These are phyloP conservation scores for Sclerotinia spermophila DNA, from an alignment of 2,329 filamentous ascomycete genomes.

Conservation along the genomic window DNA sequence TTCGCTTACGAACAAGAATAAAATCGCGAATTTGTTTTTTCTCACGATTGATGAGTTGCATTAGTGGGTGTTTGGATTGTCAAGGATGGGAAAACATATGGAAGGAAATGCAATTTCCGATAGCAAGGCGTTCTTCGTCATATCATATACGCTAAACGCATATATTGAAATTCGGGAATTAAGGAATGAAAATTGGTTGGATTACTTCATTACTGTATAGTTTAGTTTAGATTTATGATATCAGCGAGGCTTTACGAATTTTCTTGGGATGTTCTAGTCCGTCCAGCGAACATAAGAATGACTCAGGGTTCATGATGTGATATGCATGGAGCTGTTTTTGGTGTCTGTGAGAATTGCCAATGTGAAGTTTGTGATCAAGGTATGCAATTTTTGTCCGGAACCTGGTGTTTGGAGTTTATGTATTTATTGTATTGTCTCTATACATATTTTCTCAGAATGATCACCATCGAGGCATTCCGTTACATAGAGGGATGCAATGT, in stretches of 20 bases:
- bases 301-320: background rate
- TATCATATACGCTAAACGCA: background rate
- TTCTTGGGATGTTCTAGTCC: background rate
- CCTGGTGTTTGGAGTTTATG: background rate
- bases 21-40: background rate
- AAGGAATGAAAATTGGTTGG: background rate
- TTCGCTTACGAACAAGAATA: background rate
- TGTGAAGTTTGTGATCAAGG: background rate
- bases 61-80: constrained; percentile 2
- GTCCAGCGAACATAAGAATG: background rate
- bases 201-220: background rate
- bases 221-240: background rate
- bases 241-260: background rate
- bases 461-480: background rate
- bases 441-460: background rate
- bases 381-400: background rate
- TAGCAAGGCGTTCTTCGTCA: background rate
- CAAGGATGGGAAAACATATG: background rate
- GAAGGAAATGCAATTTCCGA: background rate
- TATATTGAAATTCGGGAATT: background rate
- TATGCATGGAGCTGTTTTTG: background rate
- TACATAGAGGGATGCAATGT: background rate
- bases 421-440: background rate
- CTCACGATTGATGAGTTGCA: constrained; percentile 9
- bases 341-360: background rate